Evolutionary conservation across 805 yeast genomes (phyloP).

Genomic region (Lachancea cidri): DNA sequence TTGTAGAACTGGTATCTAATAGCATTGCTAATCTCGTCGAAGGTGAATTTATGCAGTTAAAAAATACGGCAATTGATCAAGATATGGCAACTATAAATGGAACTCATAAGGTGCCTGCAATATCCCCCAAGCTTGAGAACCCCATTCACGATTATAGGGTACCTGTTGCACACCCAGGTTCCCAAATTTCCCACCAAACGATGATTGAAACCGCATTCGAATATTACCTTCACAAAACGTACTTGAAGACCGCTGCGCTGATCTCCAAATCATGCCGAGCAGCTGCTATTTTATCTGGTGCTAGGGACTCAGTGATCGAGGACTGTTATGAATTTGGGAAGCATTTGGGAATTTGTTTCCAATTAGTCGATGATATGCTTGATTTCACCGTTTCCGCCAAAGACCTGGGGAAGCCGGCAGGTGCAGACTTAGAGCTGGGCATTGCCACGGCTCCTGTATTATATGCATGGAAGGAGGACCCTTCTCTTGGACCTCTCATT

Average conservation of each 20-base stretch:
- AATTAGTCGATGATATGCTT: constrained; percentile 91
- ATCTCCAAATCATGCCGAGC: constrained; percentile 93
- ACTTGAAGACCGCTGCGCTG: constrained; percentile 88
- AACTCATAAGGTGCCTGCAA: constrained; percentile 39
- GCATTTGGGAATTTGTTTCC: constrained; percentile 91
- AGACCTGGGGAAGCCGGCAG: constrained; percentile 90
- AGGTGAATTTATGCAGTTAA: constrained; percentile 98
- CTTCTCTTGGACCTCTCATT: constrained; percentile 78
- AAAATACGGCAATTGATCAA: constrained; percentile 73
- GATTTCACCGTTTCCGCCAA: constrained; percentile 88
- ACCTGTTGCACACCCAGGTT: constrained; percentile 10
- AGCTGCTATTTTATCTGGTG: constrained; percentile 88
- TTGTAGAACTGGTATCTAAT: constrained; percentile 89
- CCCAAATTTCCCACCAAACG: constrained; percentile 48
- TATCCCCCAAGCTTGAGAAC: constrained; percentile 61
- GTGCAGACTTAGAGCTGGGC: constrained; percentile 90
- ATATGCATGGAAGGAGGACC: constrained; percentile 87
- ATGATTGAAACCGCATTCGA: constrained; percentile 88
- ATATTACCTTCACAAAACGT: constrained; percentile 91
- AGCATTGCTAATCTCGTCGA: constrained; percentile 96
- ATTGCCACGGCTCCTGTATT: constrained; percentile 95
- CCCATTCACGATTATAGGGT: constrained; percentile 55
- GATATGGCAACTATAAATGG: constrained; percentile 34
- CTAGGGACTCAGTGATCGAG: constrained; percentile 69
- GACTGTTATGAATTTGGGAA: constrained; percentile 87